Evolutionary conservation across 164 flowering plant species (phyloP).

Genomic region (Paratinospora sagittata): DNA sequence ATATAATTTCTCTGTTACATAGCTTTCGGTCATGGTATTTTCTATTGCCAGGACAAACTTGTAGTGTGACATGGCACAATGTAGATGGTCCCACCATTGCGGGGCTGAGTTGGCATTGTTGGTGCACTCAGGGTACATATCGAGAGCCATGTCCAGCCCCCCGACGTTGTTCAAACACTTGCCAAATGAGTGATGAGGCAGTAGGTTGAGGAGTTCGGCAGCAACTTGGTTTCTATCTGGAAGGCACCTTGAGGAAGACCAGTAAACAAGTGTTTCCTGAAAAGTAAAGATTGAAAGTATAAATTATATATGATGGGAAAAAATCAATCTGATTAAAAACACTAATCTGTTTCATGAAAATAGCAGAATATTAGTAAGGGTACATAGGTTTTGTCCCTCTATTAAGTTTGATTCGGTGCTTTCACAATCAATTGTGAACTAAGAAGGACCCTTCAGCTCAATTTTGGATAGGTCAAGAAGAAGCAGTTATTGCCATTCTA

Average conservation of each 20-base stretch:
- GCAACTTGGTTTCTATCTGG: constrained; percentile 72
- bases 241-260: constrained; percentile 98
- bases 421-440: too few species aligned
- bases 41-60: constrained; percentile 96
- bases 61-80: constrained; percentile 98
- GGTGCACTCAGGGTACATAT: constrained; percentile 68
- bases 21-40: constrained; percentile 82
- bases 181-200: constrained; percentile 92
- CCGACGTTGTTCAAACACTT: constrained; percentile 97
- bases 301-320: neutral
- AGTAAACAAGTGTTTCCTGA: constrained; percentile 85
- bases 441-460: too few species aligned
- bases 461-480: too few species aligned
- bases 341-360: too few species aligned
- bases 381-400: too few species aligned
- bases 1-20: constrained; percentile 95
- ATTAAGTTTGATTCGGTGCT: too few species aligned
- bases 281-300: constrained; percentile 1
- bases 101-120: constrained; percentile 39
- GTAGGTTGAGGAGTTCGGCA: constrained; percentile 47
- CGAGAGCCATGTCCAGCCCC: constrained; percentile 72
- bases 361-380: too few species aligned
- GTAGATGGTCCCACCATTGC: constrained; percentile 97
- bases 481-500: too few species aligned
- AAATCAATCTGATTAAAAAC: neutral